Evolutionary conservation across 2,329 filamentous ascomycete genomes (phyloP), one percentile per base, ranked within the genome.

Genomic region (Cylindrodendrum hubeiense): DNA sequence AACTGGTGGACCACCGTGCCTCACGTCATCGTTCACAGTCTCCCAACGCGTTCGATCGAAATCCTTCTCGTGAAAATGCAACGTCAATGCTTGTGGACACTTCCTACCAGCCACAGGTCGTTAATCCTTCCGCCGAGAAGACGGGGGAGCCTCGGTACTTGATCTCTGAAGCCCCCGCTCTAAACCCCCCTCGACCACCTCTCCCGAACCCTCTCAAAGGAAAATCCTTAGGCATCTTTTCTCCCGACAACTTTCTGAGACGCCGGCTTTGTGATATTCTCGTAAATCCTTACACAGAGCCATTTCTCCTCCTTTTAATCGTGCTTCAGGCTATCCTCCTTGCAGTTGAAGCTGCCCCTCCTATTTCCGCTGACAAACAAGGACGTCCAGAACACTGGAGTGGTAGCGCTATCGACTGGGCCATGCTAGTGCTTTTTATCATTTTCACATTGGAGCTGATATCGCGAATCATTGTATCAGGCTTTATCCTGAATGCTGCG

Each of bases 401-500:
- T 4, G 82, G 82, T 26, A 84, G 84, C 10, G 83, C 84, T 74
- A 92, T 94, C 66, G 94, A 98, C 78, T 97, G 90, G 85, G 90
- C 91, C 24, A 88, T 98, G 62, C 85, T 98, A 47, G 89, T 80
- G 2, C 88, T 99, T 6, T 99, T 99, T 78, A 84, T 92, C 63
- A 87, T 99, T 53, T 99, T 98, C 77, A 97, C 95, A 0, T 75
- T 97, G 22, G 97, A 99, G 79, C 86, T 97, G 37, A 83, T 91
- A 60, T 90, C 93, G 66, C 92, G 95, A 60, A 91, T 95, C 44
- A 91, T 99, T 65, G 97, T 99, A 1, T 99, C 96, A 0, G 97
- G 96, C 0, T 92, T 99, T 72, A 85, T 99, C 33, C 84, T 97
- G 70, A 99, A 99, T 76, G 93, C 96, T 2, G 84, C 89, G 9